phyloP scores from a whole-genome alignment of 768 basidiomycete genomes.

The Russula compacta region DNA sequence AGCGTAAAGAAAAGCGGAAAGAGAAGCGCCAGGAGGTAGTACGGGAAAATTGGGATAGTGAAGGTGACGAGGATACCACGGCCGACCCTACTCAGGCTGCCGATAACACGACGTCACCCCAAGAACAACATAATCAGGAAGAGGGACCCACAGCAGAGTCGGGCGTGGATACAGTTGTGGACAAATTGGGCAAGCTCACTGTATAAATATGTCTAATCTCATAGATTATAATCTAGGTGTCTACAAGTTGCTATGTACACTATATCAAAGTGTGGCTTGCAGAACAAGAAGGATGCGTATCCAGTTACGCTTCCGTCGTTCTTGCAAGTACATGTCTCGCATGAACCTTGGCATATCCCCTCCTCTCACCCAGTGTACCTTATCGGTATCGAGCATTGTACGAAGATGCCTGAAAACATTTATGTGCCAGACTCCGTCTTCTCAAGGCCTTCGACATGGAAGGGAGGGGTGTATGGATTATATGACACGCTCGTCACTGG shows the following conservation, averaged over 20 bases:
- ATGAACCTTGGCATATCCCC: background rate
- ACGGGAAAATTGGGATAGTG: constrained; percentile 75
- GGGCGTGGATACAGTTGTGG: constrained; percentile 34
- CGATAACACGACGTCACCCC: background rate
- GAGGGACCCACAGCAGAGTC: constrained; percentile 14
- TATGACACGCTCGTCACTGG: constrained; percentile 15
- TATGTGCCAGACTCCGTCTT: constrained; percentile 12
- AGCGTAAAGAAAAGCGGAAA: constrained; percentile 71
- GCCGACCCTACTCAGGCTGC: constrained; percentile 1
- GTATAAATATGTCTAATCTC: constrained; percentile 25
- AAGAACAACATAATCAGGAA: constrained; percentile 22
- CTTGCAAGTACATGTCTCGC: background rate
- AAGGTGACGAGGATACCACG: constrained; percentile 40
- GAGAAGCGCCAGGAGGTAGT: constrained; percentile 55
- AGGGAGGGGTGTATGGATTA: background rate
- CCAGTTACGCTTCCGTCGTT: background rate
- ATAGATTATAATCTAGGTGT: constrained; percentile 14
- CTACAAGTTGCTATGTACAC: constrained; percentile 13
- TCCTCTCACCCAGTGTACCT: background rate
- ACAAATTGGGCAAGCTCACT: constrained; percentile 48
- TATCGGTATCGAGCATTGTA: background rate
- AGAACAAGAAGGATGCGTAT: background rate
- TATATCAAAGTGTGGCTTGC: constrained; percentile 5
- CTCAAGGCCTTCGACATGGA: constrained; percentile 3
- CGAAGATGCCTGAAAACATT: background rate